Conservation (phyloP, 768 basidiomycete species). For the Piloderma croceum region DNA sequence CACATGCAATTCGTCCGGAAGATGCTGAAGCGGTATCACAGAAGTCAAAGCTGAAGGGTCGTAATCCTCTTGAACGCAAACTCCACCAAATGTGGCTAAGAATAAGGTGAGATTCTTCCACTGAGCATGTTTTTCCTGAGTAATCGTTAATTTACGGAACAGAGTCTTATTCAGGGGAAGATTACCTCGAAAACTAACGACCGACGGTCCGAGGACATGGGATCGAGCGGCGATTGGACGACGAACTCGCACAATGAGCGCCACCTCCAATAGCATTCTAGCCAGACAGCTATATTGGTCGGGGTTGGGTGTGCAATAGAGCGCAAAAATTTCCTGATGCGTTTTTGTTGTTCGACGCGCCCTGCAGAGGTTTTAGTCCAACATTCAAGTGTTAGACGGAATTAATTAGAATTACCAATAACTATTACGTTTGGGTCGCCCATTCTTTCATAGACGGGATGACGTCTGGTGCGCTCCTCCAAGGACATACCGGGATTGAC, state of each 20-base stretch:
- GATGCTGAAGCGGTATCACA: constrained; percentile 48
- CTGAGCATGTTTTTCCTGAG: constrained; percentile 68
- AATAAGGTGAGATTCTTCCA: constrained; percentile 85
- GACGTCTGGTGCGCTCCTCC: constrained; percentile 61
- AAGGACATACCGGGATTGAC: constrained; percentile 44
- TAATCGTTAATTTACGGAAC: constrained; percentile 1
- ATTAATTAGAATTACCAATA: constrained; percentile 47
- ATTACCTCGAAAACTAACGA: background rate
- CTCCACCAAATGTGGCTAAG: constrained; percentile 67
- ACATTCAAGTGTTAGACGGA: background rate
- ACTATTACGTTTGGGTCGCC: constrained; percentile 69
- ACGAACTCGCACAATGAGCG: constrained; percentile 55
- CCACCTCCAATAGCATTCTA: constrained; percentile 80
- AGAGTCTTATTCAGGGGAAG: background rate
- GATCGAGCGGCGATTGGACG: constrained; percentile 25
- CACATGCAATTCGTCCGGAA: constrained; percentile 73
- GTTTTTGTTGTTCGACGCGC: constrained; percentile 74
- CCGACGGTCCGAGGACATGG: background rate
- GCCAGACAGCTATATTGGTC: constrained; percentile 75
- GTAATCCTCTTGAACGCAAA: constrained; percentile 51
- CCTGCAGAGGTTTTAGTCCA: constrained; percentile 30
- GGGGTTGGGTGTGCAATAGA: constrained; percentile 57
- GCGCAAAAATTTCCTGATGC: constrained; percentile 66
- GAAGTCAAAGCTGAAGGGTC: constrained; percentile 44
- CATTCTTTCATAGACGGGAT: constrained; percentile 71